phyloP scores from a whole-genome alignment of 306 rosid genomes.

The Nissolia schottii region DNA sequence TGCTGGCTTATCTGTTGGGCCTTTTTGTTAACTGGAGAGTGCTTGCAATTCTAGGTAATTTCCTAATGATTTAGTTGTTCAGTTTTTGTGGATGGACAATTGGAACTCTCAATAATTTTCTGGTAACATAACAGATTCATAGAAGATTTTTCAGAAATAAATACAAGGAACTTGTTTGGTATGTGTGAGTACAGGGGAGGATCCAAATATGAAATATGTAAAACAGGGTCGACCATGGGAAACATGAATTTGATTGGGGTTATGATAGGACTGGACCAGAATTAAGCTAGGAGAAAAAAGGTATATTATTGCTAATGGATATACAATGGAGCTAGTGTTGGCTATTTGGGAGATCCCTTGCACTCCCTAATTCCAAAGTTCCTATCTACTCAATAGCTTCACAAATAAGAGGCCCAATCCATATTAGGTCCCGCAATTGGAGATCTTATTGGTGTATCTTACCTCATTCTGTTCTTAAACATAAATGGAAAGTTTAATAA shows the following conservation, averaged over 20 bases:
- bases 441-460: background rate
- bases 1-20: conserved; percentile 76
- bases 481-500: background rate
- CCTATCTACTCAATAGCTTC: too few relatives aligned
- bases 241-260: background rate
- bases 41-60: conserved; percentile 80
- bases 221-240: background rate
- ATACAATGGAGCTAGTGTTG: too few relatives aligned
- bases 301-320: too few relatives aligned
- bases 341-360: too few relatives aligned
- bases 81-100: conserved; percentile 12
- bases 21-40: conserved; percentile 74
- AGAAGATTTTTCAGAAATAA: background rate
- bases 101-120: background rate
- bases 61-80: conserved; percentile 12
- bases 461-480: background rate
- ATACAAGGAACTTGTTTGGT: background rate
- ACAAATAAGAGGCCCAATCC: too few relatives aligned
- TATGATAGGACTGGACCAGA: too few relatives aligned
- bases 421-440: background rate
- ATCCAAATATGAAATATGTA: background rate
- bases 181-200: background rate
- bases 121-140: background rate
- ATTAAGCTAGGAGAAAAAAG: too few relatives aligned
- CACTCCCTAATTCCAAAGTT: too few relatives aligned